phyloP scores from a whole-genome alignment of 495 filamentous ascomycete species.

The Penicillium ucsense region DNA sequence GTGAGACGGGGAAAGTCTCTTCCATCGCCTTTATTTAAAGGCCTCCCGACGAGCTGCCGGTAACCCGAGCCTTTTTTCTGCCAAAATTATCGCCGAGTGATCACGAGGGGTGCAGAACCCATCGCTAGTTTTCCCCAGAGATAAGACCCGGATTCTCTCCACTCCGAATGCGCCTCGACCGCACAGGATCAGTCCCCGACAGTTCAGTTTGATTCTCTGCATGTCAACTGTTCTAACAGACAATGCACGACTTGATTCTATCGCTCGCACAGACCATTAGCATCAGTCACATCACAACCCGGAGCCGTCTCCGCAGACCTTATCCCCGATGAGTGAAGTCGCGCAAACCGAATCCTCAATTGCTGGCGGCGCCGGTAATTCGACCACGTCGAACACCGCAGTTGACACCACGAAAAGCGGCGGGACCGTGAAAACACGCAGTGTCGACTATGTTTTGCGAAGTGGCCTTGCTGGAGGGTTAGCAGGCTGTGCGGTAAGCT shows the following conservation, averaged over 20 bases:
- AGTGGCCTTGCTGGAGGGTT: slow-evolving; percentile 79
- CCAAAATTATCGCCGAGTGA: slow-evolving; percentile 19
- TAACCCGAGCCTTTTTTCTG: slow-evolving; percentile 22
- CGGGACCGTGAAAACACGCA: slow-evolving; percentile 48
- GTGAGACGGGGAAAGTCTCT: too few relatives aligned
- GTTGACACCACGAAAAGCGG: slow-evolving; percentile 9
- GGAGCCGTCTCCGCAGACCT: slow-evolving; percentile 12
- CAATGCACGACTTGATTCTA: slow-evolving; percentile 19
- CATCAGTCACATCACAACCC: slow-evolving; percentile 3
- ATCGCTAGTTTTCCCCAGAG: slow-evolving; percentile 13
- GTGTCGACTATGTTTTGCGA: slow-evolving; percentile 69
- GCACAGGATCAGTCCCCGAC: slow-evolving; percentile 5
- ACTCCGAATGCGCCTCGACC: slow-evolving; percentile 10
- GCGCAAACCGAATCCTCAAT: slow-evolving; percentile 20
- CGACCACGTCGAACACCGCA: slow-evolving; percentile 1
- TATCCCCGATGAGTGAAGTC: slow-evolving; percentile 27
- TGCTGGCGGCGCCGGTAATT: slow-evolving; percentile 10
- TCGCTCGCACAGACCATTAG: slow-evolving; percentile 2
- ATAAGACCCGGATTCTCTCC: slow-evolving; percentile 7
- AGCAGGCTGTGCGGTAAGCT: slow-evolving; percentile 75
- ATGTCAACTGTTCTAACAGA: slow-evolving; percentile 24
- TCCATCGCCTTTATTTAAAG: too few relatives aligned
- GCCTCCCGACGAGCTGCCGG: slow-evolving; percentile 16
- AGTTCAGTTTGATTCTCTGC: slow-evolving; percentile 1
- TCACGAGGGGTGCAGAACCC: slow-evolving; percentile 15